Evolutionary conservation across 2,329 filamentous ascomycete genomes (phyloP), one percentile per base, ranked within the genome.

Genomic region (Hyphodiscus sp.): DNA sequence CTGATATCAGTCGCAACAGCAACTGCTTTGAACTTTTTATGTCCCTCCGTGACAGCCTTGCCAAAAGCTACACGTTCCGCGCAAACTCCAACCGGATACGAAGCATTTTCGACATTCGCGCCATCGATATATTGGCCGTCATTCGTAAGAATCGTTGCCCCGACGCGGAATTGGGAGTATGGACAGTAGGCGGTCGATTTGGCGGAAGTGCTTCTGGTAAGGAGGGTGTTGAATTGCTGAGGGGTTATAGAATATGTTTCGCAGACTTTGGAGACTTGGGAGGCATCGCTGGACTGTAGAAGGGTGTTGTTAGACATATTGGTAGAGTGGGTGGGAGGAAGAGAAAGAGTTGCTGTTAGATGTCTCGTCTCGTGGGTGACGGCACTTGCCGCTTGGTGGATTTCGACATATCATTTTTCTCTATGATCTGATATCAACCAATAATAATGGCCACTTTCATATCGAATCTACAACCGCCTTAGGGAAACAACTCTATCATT

Each of bases 61-160:
- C 82, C 87, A 61, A 97, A 78, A 1, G 89, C 91, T n/a, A 92
- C 89, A 54, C 92, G 79, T 78, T 99, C 94, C 15, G 94, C 94
- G 70, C 94, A 97, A 2, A 89, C 95, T n/a, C 90, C 90, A 6
- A 96, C 91, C 0, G 94, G 92, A 68, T 95, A 97, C 26, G 87
- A 77, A 1, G 90, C 75, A 68, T 97, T 96, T 74, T 99, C 94
- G 57, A 97, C 83, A 68, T 96, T 96, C 58, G 89, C 91, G 51
- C 94, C 94, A 45, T 79, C 74, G 48, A 68, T 56, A 23, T 58
- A 66, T 15, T 77, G 73, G 2, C 77, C 80, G 29, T 76, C 71
- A 11, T 70, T 58, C 7, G 82, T 78, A 57, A 97, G 82, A 56
- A 97, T 72, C 33, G 87, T 85, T 48, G 88, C 86, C 58, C 94